Evolutionary conservation across 2,329 filamentous ascomycete genomes (phyloP).

Genomic region (Lasiodiplodia theobromae): DNA sequence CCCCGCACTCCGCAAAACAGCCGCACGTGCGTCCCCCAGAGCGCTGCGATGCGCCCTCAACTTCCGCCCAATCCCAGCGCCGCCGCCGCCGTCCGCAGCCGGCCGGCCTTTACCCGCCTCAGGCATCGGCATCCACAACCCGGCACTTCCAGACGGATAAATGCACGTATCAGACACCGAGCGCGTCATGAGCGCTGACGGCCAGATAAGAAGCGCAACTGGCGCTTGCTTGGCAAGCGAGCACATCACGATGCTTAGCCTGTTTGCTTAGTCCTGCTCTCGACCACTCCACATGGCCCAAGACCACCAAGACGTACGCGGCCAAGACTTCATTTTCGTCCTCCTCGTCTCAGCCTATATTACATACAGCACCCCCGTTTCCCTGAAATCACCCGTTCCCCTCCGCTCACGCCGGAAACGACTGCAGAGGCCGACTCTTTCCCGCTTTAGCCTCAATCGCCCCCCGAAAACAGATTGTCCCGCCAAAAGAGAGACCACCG

Average conservation of each 20-base stretch:
- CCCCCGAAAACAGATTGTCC: slow-evolving; percentile 1
- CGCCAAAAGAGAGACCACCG: slow-evolving; percentile 2
- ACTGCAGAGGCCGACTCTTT: neutral
- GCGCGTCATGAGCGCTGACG: neutral
- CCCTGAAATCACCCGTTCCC: slow-evolving; percentile 14
- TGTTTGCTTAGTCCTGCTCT: slow-evolving; percentile 13
- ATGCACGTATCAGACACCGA: slow-evolving; percentile 18
- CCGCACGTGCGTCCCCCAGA: slow-evolving; percentile 16
- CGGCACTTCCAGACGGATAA: slow-evolving; percentile 15
- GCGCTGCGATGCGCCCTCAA: neutral
- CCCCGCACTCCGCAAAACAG: slow-evolving; percentile 23
- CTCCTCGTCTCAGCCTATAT: slow-evolving; percentile 24
- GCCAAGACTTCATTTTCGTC: slow-evolving; percentile 8
- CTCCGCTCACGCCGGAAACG: slow-evolving; percentile 1
- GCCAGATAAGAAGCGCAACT: slow-evolving; percentile 12
- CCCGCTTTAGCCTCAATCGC: slow-evolving; percentile 20
- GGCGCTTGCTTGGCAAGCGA: slow-evolving; percentile 20
- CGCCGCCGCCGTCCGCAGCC: neutral
- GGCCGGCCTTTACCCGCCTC: neutral
- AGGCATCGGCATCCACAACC: slow-evolving; percentile 20
- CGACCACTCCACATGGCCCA: neutral
- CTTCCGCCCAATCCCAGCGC: slow-evolving; percentile 13
- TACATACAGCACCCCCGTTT: slow-evolving; percentile 3
- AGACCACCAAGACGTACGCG: slow-evolving; percentile 6
- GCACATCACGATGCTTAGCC: slow-evolving; percentile 27